Evolutionary conservation across 2,329 filamentous ascomycete genomes (phyloP).

Genomic region (Penicillium sp.): DNA sequence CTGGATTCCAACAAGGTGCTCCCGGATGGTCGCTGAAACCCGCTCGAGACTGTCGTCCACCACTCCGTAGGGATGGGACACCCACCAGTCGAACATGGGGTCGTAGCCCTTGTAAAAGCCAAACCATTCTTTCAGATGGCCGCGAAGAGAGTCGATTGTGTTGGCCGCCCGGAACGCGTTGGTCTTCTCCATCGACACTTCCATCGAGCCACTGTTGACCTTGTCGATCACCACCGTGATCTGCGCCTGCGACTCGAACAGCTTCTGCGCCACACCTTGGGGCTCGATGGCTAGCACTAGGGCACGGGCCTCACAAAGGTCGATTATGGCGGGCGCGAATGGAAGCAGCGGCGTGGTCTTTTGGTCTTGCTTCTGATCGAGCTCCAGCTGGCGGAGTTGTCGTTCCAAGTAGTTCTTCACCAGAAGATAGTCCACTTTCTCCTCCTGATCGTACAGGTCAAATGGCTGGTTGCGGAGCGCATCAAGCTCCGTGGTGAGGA

Average conservation of each 20-base stretch:
- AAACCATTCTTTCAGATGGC: conserved; percentile 49
- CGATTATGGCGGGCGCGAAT: conserved; percentile 44
- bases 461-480: conserved; percentile 39
- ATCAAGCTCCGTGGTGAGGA: conserved; percentile 44
- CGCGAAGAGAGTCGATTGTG: conserved; percentile 42
- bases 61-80: conserved; percentile 44
- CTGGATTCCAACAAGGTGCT: conserved; percentile 47
- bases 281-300: conserved; percentile 46
- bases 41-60: conserved; percentile 33
- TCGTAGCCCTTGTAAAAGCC: conserved; percentile 56
- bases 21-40: conserved; percentile 41
- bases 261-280: conserved; percentile 43
- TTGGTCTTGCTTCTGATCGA: conserved; percentile 32
- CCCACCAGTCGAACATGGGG: conserved; percentile 59
- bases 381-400: conserved; percentile 36
- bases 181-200: conserved; percentile 32
- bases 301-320: conserved; percentile 51
- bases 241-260: conserved; percentile 38
- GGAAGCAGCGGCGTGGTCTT: conserved; percentile 44
- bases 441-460: conserved; percentile 31
- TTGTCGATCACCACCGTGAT: conserved; percentile 35
- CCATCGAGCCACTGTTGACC: conserved; percentile 30
- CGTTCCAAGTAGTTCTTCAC: conserved; percentile 48
- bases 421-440: conserved; percentile 37
- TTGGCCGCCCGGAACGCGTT: conserved; percentile 49